Evolutionary conservation across 495 filamentous ascomycete species (phyloP), one percentile per base, ranked within the genome.

Genomic region (Aspergillus bertholletiae): DNA sequence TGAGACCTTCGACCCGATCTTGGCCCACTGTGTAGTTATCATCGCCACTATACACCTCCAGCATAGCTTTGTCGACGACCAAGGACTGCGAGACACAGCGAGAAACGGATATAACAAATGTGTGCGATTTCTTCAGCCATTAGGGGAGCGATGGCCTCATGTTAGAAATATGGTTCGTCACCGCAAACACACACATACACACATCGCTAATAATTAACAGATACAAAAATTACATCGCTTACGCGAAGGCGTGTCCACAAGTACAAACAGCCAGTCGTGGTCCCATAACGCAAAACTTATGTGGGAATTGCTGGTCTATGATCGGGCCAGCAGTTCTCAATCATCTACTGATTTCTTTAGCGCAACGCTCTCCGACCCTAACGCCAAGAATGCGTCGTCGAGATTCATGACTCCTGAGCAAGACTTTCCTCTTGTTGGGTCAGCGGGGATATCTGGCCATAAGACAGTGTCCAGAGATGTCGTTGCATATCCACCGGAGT

Each of bases 21-120:
- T 72, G 12, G 65, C 61, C 3, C 65, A 70, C 24, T 72, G 67
- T 51, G 69, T 70, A 2, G 55, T 61, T n/a, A 61, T 70, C 6
- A 63, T 72, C 6, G 67, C 67, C 8, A 72, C 69, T 2, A 70
- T 72, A 1, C 64, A 68, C 34, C 69, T 72, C 18, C 69, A 72
- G 40, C 69, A 72, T 40, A 72, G 69, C 23, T 72, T 72, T 47
- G 62, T 67, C 0, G 69, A 70, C n/a, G 69, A 72, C 27, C 49
- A 54, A n/a, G 54, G 21, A 2, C 70, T 72, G n/a, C 53, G 61
- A 41, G 59, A 58, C 40, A 70, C 70, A 40, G 69, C 69, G 7
- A 59, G 61, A 43, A 53, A 46, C 12, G 67, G 67, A 3, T 70
- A 65, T 37, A 58, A 64, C 0, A 70, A 70, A 54, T 72, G 69